Percentiles rank a stretch among this genome's conserved stretches.
Conservation (phyloP, 225 moss, liverwort and hornwort species). For the Ulota crispa region DNA sequence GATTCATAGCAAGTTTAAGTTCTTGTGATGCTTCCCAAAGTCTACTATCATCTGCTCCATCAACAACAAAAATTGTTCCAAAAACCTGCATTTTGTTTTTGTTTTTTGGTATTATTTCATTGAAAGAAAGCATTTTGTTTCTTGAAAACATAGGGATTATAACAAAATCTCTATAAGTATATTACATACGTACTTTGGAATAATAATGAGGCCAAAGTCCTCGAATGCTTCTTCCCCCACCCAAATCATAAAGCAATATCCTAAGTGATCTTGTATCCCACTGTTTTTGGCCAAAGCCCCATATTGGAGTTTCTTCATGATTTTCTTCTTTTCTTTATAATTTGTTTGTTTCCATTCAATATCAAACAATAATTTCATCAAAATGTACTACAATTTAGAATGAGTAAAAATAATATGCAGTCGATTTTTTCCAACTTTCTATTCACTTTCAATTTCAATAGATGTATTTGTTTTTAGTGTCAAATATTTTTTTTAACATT, state of each 20-base stretch:
- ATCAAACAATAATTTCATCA: too few species aligned
- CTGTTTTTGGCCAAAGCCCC: slow-evolving; percentile 29
- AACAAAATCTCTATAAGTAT: not conserved
- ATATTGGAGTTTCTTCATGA: not conserved
- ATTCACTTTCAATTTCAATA: too few species aligned
- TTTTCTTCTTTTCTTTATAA: slow-evolving; percentile 12
- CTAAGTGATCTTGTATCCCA: slow-evolving; percentile 24
- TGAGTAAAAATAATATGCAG: not conserved
- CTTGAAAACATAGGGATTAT: not conserved
- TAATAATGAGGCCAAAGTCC: slow-evolving; percentile 51
- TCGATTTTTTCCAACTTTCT: too few species aligned
- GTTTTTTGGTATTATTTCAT: not conserved
- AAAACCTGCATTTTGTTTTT: slow-evolving; percentile 8
- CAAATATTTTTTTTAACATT: not conserved
- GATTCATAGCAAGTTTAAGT: slow-evolving; percentile 25
- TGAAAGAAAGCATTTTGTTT: not conserved
- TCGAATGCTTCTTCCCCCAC: slow-evolving; percentile 36
- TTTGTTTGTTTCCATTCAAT: not conserved
- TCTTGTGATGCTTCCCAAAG: slow-evolving; percentile 37
- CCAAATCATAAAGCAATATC: slow-evolving; percentile 30
- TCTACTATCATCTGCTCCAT: slow-evolving; percentile 26
- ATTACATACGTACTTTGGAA: not conserved
- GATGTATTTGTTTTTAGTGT: not conserved
- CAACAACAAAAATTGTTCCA: slow-evolving; percentile 50
- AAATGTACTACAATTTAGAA: accelerated